These are phyloP conservation scores for Trichoderma erinaceum DNA, from an alignment of 495 filamentous ascomycete species.

Conservation along the genomic window DNA sequence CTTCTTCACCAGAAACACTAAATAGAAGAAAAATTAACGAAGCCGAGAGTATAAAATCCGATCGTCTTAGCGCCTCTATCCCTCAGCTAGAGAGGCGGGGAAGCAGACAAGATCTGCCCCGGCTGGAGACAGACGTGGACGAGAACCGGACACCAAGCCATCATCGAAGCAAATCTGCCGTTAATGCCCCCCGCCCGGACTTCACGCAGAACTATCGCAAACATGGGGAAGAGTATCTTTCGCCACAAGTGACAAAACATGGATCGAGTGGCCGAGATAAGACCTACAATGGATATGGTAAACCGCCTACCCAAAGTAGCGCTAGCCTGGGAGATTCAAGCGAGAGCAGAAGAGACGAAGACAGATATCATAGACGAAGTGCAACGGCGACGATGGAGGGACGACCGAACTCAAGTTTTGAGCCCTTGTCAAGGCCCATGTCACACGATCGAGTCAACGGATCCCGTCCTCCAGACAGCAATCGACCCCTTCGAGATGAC, in stretches of 20 bases:
- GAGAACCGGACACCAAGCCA: conserved; percentile 15
- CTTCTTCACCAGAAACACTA: neutral
- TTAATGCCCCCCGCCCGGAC: conserved; percentile 23
- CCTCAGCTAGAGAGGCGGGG: conserved; percentile 17
- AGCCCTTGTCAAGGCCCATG: neutral
- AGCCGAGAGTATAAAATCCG: neutral
- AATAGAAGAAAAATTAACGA: neutral
- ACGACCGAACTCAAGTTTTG: neutral
- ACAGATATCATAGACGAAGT: conserved; percentile 1
- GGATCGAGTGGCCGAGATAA: conserved; percentile 3
- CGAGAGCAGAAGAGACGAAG: neutral
- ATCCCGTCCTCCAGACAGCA: neutral
- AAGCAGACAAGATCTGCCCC: conserved; percentile 35
- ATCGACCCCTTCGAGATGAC: neutral
- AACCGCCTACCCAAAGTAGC: neutral
- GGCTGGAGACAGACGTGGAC: conserved; percentile 26
- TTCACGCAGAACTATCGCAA: neutral
- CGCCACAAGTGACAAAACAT: conserved; percentile 14
- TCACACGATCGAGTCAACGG: neutral
- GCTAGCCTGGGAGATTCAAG: neutral
- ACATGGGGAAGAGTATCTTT: neutral
- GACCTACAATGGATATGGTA: neutral
- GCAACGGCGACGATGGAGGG: neutral
- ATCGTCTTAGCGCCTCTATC: neutral
- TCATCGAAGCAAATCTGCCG: conserved; percentile 18